Evolutionary conservation across 2,329 filamentous ascomycete species (phyloP).

Genomic region (Magnaporthiopsis poae): DNA sequence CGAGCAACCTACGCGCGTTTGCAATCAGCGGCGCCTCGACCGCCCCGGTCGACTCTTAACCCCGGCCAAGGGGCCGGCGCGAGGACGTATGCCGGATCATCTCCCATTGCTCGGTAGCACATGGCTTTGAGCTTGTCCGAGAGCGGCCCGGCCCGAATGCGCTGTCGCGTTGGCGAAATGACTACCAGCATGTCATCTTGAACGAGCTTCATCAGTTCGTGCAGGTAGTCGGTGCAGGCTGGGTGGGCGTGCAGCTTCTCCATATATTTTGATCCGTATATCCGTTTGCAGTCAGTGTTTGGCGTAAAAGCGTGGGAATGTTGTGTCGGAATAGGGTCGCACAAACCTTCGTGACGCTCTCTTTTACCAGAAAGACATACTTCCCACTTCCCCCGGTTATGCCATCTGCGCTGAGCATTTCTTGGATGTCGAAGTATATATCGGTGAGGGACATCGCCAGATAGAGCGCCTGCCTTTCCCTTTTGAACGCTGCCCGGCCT

Average conservation of each 20-base stretch:
- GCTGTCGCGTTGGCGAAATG: background rate
- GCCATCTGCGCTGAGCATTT: background rate
- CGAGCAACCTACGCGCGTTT: background rate
- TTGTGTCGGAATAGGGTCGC: background rate
- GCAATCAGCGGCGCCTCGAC: background rate
- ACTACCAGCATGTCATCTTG: background rate
- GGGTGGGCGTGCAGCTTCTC: conserved; percentile 1
- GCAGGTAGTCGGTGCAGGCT: background rate
- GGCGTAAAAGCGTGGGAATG: background rate
- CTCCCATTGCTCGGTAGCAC: background rate
- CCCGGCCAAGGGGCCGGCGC: background rate
- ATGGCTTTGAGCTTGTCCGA: background rate
- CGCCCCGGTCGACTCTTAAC: background rate
- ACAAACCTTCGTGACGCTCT: background rate
- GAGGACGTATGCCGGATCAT: background rate
- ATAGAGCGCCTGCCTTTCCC: background rate
- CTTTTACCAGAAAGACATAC: background rate
- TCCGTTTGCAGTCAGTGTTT: background rate
- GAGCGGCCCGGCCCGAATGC: background rate
- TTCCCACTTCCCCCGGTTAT: background rate
- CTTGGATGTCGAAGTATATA: conserved; percentile 2
- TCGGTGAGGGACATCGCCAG: background rate
- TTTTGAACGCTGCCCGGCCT: background rate
- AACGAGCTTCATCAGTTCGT: background rate
- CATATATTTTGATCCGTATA: background rate